A percentile compares a stretch with the other conserved stretches of the same genome.
Evolutionary conservation across 208 protist genomes (phyloP).

Genomic region (Naegleria gruberi): DNA sequence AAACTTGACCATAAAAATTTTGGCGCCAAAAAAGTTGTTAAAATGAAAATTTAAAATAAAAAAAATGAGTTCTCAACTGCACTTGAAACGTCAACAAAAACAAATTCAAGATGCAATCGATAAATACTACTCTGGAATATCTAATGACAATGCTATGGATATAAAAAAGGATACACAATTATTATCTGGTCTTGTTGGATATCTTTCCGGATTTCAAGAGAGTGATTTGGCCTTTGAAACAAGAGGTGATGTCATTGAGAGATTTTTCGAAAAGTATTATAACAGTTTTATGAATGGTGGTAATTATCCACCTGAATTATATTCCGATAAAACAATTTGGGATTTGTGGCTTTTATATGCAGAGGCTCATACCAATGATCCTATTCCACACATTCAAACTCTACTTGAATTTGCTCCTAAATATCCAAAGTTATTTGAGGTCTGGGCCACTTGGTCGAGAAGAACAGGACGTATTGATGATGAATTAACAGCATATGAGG

Average conservation of each 20-base stretch:
- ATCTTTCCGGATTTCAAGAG: background rate
- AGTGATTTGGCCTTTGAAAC: background rate
- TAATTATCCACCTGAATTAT: background rate
- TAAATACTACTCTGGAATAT: background rate
- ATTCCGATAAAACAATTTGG: background rate
- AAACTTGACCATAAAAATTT: too few relatives aligned
- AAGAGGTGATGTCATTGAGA: background rate
- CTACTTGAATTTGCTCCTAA: background rate
- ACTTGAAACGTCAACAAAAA: background rate
- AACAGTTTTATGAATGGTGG: background rate
- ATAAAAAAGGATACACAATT: background rate
- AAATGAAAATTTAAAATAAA: background rate
- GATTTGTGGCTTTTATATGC: background rate
- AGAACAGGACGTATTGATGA: background rate
- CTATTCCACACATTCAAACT: background rate
- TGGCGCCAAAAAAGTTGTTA: background rate
- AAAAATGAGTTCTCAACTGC: background rate
- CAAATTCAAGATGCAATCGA: background rate
- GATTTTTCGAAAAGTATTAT: background rate
- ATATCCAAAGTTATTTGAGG: background rate
- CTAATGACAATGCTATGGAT: background rate
- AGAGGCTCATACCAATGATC: background rate
- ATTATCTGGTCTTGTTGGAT: background rate
- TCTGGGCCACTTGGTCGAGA: background rate
- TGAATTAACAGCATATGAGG: background rate